phyloP scores from a whole-genome alignment of 2,329 filamentous ascomycete genomes.

The Coleophoma cylindrospora region DNA sequence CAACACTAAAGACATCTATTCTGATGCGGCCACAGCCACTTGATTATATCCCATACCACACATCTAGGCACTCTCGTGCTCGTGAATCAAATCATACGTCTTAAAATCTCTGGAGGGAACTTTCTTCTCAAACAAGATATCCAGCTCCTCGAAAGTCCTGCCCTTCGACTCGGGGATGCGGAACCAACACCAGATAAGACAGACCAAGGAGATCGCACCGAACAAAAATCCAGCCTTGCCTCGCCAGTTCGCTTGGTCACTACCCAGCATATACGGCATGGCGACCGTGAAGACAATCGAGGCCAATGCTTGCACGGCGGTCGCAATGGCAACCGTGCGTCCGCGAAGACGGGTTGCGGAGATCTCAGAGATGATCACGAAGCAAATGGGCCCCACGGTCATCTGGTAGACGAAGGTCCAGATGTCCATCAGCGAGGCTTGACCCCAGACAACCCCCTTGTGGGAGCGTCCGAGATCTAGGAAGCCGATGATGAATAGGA shows the following conservation, averaged over 20 bases:
- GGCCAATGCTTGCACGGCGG: constrained; percentile 28
- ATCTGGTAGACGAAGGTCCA: constrained; percentile 27
- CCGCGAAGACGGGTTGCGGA: constrained; percentile 28
- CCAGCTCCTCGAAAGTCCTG: constrained; percentile 38
- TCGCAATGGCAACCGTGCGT: constrained; percentile 20
- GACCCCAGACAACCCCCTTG: constrained; percentile 27
- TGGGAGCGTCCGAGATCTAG: constrained; percentile 15
- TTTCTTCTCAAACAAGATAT: constrained; percentile 33
- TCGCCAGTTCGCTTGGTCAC: constrained; percentile 39
- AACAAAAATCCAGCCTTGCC: constrained; percentile 41
- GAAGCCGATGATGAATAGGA: constrained; percentile 41
- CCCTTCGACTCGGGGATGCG: constrained; percentile 35
- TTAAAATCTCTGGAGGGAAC: constrained; percentile 23
- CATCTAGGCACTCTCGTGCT: background rate
- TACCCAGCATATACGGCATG: constrained; percentile 37
- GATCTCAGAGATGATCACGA: constrained; percentile 27
- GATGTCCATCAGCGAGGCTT: constrained; percentile 23
- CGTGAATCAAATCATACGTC: constrained; percentile 5
- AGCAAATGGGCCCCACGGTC: constrained; percentile 31
- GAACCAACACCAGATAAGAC: constrained; percentile 31
- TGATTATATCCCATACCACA: too few relatives aligned
- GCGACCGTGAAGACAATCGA: constrained; percentile 25
- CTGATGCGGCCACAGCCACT: too few relatives aligned
- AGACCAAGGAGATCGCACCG: constrained; percentile 31
- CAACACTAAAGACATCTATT: too few relatives aligned